Base-by-base conservation (phyloP, 441 rosid genomes). In the Corymbia citriodora region DNA sequence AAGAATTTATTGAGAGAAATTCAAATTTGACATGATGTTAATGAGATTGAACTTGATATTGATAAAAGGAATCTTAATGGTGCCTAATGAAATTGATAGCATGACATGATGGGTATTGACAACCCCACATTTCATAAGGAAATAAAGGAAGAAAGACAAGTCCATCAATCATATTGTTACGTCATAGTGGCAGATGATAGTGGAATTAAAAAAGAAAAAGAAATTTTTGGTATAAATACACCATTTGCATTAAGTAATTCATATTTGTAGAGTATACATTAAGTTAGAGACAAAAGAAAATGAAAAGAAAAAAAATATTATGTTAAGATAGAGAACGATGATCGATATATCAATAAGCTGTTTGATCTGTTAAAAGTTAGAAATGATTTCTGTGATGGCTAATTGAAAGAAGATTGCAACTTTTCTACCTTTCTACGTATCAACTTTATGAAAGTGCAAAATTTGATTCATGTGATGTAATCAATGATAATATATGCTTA, bases 21-120 rank as follows among this genome's bases (percentile, higher is more conserved):
- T 79, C 52, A 23, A 79, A 12, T 45, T 12, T 45, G 9, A 79
- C 18, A 5, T 0, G 18, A 79, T 29, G 45, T 10, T 79, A 45
- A 74, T 45, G 45, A 79, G 0, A 14, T 0, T 45, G 10, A 79
- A 45, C 10, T 13, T 0, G 10, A 27, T 40, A 23, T 4, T 12
- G 6, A 16, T 33, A 15, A 68, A 31, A 61, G 19, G 45, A 31
- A 9, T 74, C 29, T 74, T 74, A 21, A 40, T 5, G 9, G 31
- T 40, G n/a, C 6, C 1, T 21, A 74, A 16, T 23, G 14, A 74
- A 36, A 74, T 5, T 9, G 13, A 40, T 74, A 21, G 14, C 0
- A 36, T 40, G 50, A 74, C 83, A 11, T 74, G 50, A 21, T 13
- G 1, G 4, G 29, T 11, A 74, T 74, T 4, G 16, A 2, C 5